Evolutionary conservation across 495 filamentous ascomycete species (phyloP), one percentile per base, ranked within the genome.

Genomic region (Aspergillus incahuasiensis): DNA sequence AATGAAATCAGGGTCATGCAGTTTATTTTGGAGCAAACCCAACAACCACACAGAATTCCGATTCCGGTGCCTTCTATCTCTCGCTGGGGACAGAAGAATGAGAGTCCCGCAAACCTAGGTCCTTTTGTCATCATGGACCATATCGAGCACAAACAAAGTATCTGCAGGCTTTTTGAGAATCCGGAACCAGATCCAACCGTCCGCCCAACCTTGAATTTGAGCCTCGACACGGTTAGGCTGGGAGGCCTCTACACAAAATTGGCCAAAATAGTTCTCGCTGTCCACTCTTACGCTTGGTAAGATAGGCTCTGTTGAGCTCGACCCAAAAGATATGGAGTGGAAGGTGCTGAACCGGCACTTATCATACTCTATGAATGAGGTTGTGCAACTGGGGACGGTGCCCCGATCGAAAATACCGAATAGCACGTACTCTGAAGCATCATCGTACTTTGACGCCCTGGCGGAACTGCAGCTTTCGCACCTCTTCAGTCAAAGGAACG

Each of bases 91-190:
- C 62, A 56, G 39, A 56, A 35, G 18, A 55, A 65, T 2, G 57
- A 70, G 21, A 65, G 63, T 24, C 68, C 65, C 6, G 42, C 59
- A 16, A 57, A 71, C 0, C 32, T 78, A 40, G 68, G 73, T 7
- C 74, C 77, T 1, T 80, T 76, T 59, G 74, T 80, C 38, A 74
- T 80, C 43, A 75, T 78, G 68, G 72, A 73, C 7, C 76, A 75
- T 56, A 63, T 79, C 42, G 59, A 73, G 5, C 66, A 78, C 52
- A 41, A 63, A 49, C 56, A 9, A 65, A n/a, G n/a, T n/a, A 42
- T 8, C 62, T 76, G 56, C 66, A 64, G 32, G 43, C 65, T 12
- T 63, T 61, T 20, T 64, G 59, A 51, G 3, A 38, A 52, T 12
- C 45, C 59, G 1, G 52, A 45, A 18, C 49, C 55, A 21, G 53